Percentiles rank a stretch among this genome's conserved stretches.
Conservation (phyloP, 805 yeast species). For the Schwanniomyces polymorphus region DNA sequence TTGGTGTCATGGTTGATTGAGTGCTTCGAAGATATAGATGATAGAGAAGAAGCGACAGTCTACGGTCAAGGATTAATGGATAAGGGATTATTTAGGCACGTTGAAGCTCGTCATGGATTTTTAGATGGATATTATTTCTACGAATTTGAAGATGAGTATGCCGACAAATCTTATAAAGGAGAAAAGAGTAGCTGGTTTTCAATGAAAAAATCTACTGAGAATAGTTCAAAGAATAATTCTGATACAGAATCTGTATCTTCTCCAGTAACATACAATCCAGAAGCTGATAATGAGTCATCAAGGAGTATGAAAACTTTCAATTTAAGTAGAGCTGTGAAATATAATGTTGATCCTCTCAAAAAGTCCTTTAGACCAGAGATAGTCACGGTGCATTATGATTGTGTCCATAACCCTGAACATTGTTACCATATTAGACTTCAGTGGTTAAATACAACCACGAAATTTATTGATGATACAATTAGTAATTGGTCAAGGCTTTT, state of each 20-base stretch:
- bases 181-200: conserved; percentile 32
- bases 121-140: conserved; percentile 94
- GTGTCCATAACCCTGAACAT: conserved; percentile 91
- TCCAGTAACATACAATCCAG: conserved; percentile 18
- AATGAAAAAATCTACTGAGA: conserved; percentile 17
- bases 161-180: conserved; percentile 26
- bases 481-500: conserved; percentile 74
- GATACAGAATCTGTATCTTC: conserved; percentile 28
- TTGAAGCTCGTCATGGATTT: conserved; percentile 77
- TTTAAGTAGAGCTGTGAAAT: conserved; percentile 63
- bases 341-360: conserved; percentile 72
- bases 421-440: conserved; percentile 89
- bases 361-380: conserved; percentile 78
- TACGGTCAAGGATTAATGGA: conserved; percentile 81
- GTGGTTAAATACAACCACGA: conserved; percentile 91
- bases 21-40: conserved; percentile 73
- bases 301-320: conserved; percentile 43
- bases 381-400: conserved; percentile 83
- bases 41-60: conserved; percentile 77
- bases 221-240: conserved; percentile 22
- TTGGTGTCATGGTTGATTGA: conserved; percentile 83
- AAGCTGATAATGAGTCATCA: conserved; percentile 19
- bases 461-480: conserved; percentile 38
- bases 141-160: conserved; percentile 59
- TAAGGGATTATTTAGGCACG: conserved; percentile 73